phyloP scores from a whole-genome alignment of 768 basidiomycete species.

The Gautieria morchelliformis region DNA sequence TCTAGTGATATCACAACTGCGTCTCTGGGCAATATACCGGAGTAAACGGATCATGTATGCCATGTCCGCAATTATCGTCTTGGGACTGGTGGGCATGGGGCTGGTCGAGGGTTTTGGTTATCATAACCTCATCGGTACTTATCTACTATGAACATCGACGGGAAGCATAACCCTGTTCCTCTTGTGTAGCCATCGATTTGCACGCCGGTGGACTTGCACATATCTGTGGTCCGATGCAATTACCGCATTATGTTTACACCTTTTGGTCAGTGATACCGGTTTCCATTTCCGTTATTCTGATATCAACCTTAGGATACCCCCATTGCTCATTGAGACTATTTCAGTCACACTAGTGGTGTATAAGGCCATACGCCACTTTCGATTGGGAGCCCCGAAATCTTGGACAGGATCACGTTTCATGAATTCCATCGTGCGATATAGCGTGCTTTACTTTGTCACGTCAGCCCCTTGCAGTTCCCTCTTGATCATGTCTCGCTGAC shows the following conservation, averaged over 20 bases:
- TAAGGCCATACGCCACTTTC: background rate
- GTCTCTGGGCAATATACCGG: conserved; percentile 7
- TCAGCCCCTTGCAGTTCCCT: background rate
- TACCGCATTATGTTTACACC: background rate
- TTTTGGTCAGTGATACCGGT: background rate
- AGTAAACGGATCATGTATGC: background rate
- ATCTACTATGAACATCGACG: background rate
- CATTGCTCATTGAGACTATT: conserved; percentile 1
- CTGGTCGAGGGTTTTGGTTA: background rate
- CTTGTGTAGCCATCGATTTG: background rate
- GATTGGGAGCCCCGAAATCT: background rate
- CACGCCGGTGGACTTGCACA: background rate
- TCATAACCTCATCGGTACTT: background rate
- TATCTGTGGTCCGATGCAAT: background rate
- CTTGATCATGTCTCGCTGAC: background rate
- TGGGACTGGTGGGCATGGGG: conserved; percentile 1
- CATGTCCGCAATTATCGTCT: background rate
- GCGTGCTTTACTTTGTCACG: conserved; percentile 1
- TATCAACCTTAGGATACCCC: background rate
- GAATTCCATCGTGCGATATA: background rate
- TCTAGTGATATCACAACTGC: conserved; percentile 6
- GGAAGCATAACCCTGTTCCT: background rate
- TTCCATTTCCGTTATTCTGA: background rate
- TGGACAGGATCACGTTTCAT: conserved; percentile 4
- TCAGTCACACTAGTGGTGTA: background rate